Conservation (phyloP, 768 basidiomycete genomes). For the Bullera alba region DNA sequence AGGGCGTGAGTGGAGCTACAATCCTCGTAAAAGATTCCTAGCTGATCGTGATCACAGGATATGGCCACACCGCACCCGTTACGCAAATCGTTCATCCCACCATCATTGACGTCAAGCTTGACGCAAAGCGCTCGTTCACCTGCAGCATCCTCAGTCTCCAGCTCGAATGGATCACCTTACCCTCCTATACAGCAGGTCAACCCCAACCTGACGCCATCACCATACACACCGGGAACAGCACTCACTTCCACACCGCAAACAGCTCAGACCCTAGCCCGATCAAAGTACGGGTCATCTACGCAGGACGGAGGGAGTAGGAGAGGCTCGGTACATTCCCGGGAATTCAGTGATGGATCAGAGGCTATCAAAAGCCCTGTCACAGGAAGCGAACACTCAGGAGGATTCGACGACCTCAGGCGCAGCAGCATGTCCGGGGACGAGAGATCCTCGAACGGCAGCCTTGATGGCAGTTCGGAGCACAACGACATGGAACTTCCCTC, state of each 20-base stretch:
- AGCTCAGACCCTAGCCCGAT: not conserved
- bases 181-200: conserved; percentile 11
- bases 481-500: no score
- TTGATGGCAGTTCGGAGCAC: no score
- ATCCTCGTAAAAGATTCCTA: not conserved
- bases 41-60: conserved; percentile 8
- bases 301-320: no score
- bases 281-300: no score
- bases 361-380: no score
- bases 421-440: no score
- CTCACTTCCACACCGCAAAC: conserved; percentile 32
- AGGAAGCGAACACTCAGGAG: no score
- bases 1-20: not conserved
- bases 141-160: conserved; percentile 18
- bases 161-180: conserved; percentile 27
- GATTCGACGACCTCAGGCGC: no score
- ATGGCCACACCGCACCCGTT: conserved; percentile 32
- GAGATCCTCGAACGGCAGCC: no score
- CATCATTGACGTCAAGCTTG: not conserved
- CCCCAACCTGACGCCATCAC: conserved; percentile 7
- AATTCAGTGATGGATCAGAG: no score
- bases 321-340: no score
- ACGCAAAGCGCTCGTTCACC: conserved; percentile 1
- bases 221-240: conserved; percentile 14
- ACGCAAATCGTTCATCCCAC: conserved; percentile 7